phyloP scores from a whole-genome alignment of 495 filamentous ascomycete genomes.

The Lepraria neglecta region DNA sequence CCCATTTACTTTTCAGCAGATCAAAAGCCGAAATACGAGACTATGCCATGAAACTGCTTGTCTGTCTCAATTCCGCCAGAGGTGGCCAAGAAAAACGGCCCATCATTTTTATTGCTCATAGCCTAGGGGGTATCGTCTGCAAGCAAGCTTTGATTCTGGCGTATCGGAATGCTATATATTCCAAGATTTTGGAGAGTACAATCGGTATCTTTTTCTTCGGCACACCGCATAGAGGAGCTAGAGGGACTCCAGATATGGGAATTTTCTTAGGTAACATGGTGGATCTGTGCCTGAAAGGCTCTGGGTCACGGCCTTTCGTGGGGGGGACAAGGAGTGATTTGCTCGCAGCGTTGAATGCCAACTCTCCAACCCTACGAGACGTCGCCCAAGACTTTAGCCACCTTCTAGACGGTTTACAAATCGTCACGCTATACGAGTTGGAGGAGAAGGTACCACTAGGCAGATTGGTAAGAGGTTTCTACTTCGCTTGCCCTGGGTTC shows the following conservation, averaged over 20 bases:
- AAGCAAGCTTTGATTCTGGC: constrained; percentile 36
- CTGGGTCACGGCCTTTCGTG: not conserved
- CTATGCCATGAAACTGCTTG: constrained; percentile 11
- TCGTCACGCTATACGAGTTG: constrained; percentile 2
- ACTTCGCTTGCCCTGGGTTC: not conserved
- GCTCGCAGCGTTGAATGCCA: not conserved
- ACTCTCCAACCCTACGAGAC: constrained; percentile 2
- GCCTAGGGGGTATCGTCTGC: constrained; percentile 55
- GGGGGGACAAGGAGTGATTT: not conserved
- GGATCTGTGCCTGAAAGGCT: not conserved
- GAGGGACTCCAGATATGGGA: constrained; percentile 1
- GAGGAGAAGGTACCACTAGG: not conserved
- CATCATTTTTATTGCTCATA: constrained; percentile 58
- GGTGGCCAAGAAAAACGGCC: constrained; percentile 30
- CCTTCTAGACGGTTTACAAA: not conserved
- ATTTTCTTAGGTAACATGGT: constrained; percentile 1
- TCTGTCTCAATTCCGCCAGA: not conserved
- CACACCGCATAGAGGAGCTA: constrained; percentile 2
- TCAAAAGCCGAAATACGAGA: constrained; percentile 12
- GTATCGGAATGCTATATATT: not conserved
- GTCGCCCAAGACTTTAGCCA: not conserved
- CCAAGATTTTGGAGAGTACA: not conserved
- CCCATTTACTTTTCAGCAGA: constrained; percentile 14
- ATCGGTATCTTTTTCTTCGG: not conserved
- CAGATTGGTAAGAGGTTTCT: not conserved